Conservation (phyloP, 169 alveolate species). For the Babesia gibsoni region DNA sequence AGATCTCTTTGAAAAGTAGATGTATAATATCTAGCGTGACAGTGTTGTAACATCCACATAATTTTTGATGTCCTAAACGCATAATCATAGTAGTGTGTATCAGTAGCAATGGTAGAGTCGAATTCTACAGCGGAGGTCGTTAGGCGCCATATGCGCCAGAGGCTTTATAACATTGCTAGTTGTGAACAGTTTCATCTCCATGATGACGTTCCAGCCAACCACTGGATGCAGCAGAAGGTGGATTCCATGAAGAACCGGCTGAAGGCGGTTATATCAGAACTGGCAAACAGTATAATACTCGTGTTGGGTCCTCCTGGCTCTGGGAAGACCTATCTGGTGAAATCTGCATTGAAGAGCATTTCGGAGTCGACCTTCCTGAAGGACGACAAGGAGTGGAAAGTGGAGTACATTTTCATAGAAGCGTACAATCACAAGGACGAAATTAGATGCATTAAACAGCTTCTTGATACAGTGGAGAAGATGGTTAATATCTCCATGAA, state of each 20-base stretch:
- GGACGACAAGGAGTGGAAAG: constrained; percentile 22
- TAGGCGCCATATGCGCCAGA: constrained; percentile 15
- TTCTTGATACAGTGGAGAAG: constrained; percentile 40
- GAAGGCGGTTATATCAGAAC: neutral
- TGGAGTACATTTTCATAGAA: constrained; percentile 55
- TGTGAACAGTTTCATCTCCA: neutral
- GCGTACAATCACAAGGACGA: constrained; percentile 71
- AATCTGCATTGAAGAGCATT: neutral
- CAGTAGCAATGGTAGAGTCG: neutral
- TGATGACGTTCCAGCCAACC: neutral
- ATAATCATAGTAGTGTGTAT: neutral
- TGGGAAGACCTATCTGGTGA: constrained; percentile 60
- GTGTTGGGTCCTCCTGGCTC: constrained; percentile 48
- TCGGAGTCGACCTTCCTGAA: neutral
- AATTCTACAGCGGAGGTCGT: neutral
- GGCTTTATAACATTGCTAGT: neutral
- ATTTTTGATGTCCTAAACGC: no score
- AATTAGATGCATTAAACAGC: constrained; percentile 59
- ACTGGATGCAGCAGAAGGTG: constrained; percentile 46
- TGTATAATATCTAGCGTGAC: no score
- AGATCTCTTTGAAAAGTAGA: constrained; percentile 24
- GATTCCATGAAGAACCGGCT: neutral
- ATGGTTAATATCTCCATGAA: constrained; percentile 15
- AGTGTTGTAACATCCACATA: no score
- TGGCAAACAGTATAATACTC: constrained; percentile 32